These are phyloP conservation scores for Tricholoma sp. DNA, from an alignment of 768 basidiomycete species.

Conservation along the genomic window DNA sequence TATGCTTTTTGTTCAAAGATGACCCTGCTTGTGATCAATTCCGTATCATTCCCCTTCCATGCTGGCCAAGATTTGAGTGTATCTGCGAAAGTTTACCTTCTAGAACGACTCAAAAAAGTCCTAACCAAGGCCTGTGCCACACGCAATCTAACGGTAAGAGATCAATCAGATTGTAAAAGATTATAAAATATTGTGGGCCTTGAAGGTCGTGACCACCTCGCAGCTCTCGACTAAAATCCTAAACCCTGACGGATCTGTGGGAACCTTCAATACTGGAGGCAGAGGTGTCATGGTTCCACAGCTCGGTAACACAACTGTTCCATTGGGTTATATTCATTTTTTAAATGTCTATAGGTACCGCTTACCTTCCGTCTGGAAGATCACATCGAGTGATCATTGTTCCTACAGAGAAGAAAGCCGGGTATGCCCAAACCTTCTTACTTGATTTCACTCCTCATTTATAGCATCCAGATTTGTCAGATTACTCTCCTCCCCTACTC, in stretches of 20 bases:
- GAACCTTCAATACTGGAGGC: slow-evolving; percentile 59
- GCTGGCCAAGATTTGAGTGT: slow-evolving; percentile 32
- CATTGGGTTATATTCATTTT: slow-evolving; percentile 4
- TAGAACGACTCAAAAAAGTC: slow-evolving; percentile 48
- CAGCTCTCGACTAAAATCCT: slow-evolving; percentile 69
- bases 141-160: slow-evolving; percentile 44
- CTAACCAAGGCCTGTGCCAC: slow-evolving; percentile 46
- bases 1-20: slow-evolving; percentile 29
- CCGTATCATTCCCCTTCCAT: slow-evolving; percentile 66
- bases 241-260: slow-evolving; percentile 57
- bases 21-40: slow-evolving; percentile 59
- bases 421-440: slow-evolving; percentile 22
- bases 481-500: slow-evolving; percentile 28
- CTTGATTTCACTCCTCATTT: neutral
- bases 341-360: slow-evolving; percentile 21
- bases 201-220: slow-evolving; percentile 48
- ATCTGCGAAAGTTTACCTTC: slow-evolving; percentile 34
- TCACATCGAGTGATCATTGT: slow-evolving; percentile 32
- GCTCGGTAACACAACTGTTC: slow-evolving; percentile 40
- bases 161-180: neutral
- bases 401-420: slow-evolving; percentile 27
- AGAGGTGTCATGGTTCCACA: slow-evolving; percentile 63
- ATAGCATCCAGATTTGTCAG: slow-evolving; percentile 20
- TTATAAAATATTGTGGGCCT: neutral
- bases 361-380: slow-evolving; percentile 35